Percentiles rank a stretch among this genome's conserved stretches.
phyloP scores from a whole-genome alignment of 148 eudicot genomes.

The Chenopodium formosanum region DNA sequence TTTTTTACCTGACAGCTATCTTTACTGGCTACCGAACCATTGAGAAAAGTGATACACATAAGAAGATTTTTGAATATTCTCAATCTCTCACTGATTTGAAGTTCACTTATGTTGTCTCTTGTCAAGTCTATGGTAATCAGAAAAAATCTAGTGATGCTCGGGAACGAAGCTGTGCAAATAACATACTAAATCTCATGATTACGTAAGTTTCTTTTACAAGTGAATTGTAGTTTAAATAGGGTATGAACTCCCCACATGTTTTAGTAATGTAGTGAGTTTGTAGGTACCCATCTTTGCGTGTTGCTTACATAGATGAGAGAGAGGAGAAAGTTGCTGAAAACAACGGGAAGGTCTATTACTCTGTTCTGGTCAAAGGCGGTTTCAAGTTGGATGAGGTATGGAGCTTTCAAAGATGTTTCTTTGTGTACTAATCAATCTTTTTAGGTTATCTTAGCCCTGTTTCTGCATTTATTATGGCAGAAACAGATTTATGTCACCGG shows the following conservation, averaged over 20 bases:
- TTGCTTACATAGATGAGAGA: slow-evolving; percentile 93
- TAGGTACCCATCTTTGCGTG: slow-evolving; percentile 94
- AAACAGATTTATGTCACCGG: neutral
- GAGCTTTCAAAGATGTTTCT: neutral
- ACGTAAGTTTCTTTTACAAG: slow-evolving; percentile 43
- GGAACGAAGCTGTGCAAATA: slow-evolving; percentile 70
- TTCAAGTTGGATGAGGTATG: slow-evolving; percentile 91
- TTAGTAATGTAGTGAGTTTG: slow-evolving; percentile 20
- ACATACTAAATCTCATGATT: slow-evolving; percentile 86
- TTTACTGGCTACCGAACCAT: slow-evolving; percentile 79
- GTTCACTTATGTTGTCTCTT: slow-evolving; percentile 95
- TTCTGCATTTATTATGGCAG: neutral
- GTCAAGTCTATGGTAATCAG: slow-evolving; percentile 94
- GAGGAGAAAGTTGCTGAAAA: slow-evolving; percentile 64
- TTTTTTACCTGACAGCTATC: slow-evolving; percentile 48
- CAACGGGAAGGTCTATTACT: slow-evolving; percentile 76
- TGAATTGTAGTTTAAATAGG: neutral
- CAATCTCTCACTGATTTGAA: slow-evolving; percentile 92
- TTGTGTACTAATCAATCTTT: neutral
- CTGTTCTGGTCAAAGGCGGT: slow-evolving; percentile 95
- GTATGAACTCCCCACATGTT: neutral
- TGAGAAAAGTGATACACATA: slow-evolving; percentile 45
- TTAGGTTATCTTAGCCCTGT: slow-evolving; percentile 14
- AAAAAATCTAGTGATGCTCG: slow-evolving; percentile 64
- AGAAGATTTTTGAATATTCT: slow-evolving; percentile 51